Evolutionary conservation across 1,139 yeast genomes (phyloP).

Genomic region (Lizanozyma gosingica): DNA sequence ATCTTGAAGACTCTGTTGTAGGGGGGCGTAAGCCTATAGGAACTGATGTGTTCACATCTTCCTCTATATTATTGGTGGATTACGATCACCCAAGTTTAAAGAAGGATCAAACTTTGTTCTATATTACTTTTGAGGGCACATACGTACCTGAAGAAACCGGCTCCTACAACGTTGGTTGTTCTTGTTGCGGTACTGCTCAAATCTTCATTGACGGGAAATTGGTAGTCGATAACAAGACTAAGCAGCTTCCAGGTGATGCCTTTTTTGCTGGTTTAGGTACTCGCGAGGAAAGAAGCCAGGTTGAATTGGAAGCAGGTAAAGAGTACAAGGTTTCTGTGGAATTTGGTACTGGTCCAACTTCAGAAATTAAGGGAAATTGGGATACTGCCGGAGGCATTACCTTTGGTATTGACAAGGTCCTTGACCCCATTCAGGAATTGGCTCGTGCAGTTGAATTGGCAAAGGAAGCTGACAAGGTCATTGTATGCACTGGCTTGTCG

Average conservation of each 20-base stretch:
- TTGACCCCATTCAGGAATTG: slow-evolving; percentile 17
- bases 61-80: too few relatives aligned
- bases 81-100: too few relatives aligned
- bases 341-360: slow-evolving; percentile 26
- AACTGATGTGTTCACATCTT: too few relatives aligned
- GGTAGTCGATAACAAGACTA: slow-evolving; percentile 48
- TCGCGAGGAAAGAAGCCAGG: slow-evolving; percentile 17
- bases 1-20: too few relatives aligned
- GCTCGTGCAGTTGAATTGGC: slow-evolving; percentile 21
- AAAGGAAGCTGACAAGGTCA: slow-evolving; percentile 21
- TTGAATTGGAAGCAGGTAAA: slow-evolving; percentile 16
- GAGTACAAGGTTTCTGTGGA: slow-evolving; percentile 19
- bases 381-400: slow-evolving; percentile 25
- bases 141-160: slow-evolving; percentile 39
- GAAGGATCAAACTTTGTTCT: too few relatives aligned
- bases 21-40: too few relatives aligned
- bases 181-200: slow-evolving; percentile 45
- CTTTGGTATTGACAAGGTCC: slow-evolving; percentile 19
- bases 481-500: slow-evolving; percentile 23
- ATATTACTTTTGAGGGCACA: slow-evolving; percentile 34
- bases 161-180: slow-evolving; percentile 42
- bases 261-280: slow-evolving; percentile 37
- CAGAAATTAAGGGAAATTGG: slow-evolving; percentile 12
- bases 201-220: slow-evolving; percentile 42
- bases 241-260: slow-evolving; percentile 39